Evolutionary conservation across 805 yeast genomes (phyloP).

Genomic region (Candida nemodendra): DNA sequence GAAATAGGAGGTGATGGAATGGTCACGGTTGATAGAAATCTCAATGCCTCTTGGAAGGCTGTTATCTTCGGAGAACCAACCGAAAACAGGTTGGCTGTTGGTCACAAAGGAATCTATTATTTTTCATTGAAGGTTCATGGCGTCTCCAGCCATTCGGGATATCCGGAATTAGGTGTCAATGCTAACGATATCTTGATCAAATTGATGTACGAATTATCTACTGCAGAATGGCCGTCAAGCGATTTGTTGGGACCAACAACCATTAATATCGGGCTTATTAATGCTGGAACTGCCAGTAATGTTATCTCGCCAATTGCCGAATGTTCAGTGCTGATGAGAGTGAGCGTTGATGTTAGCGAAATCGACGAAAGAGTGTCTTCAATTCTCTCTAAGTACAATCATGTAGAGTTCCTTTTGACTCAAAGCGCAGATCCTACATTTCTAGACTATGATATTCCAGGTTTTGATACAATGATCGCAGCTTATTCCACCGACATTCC

Average conservation of each 20-base stretch:
- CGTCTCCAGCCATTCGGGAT: constrained; percentile 63
- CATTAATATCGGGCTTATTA: constrained; percentile 55
- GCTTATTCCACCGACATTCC: constrained; percentile 46
- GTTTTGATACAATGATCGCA: constrained; percentile 48
- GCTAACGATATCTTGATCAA: constrained; percentile 58
- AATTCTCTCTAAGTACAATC: constrained; percentile 30
- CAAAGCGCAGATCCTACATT: constrained; percentile 39
- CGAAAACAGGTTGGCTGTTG: constrained; percentile 62
- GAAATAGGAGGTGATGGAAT: constrained; percentile 68
- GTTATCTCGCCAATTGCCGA: constrained; percentile 60
- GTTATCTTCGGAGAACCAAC: constrained; percentile 79
- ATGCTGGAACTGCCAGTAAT: constrained; percentile 65
- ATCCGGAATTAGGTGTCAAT: constrained; percentile 65
- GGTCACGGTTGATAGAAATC: constrained; percentile 40
- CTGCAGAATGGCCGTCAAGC: constrained; percentile 46
- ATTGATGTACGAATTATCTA: constrained; percentile 44
- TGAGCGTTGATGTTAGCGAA: constrained; percentile 45
- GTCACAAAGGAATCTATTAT: constrained; percentile 61
- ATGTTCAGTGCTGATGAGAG: constrained; percentile 51
- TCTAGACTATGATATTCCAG: constrained; percentile 61
- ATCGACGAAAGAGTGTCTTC: constrained; percentile 38
- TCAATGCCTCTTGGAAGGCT: constrained; percentile 51
- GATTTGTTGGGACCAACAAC: constrained; percentile 60
- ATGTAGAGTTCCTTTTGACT: constrained; percentile 10
- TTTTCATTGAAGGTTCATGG: constrained; percentile 49